Evolutionary conservation across 176 grass and related monocot genomes (phyloP).

Genomic region (Oryza australiensis): DNA sequence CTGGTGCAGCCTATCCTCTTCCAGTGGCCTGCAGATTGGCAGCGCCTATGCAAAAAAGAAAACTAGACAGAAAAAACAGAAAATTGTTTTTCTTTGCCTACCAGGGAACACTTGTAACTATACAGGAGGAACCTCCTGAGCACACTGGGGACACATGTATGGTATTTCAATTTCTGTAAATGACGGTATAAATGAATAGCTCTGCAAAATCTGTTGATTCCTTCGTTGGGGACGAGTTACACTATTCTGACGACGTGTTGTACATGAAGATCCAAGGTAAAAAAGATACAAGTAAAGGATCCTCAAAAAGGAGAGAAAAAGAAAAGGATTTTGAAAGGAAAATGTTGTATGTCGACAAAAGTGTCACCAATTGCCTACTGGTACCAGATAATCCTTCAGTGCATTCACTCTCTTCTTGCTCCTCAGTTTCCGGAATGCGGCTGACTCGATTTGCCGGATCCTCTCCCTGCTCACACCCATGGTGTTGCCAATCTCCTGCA

Average conservation of each 20-base stretch:
- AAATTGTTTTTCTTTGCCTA: too few relatives aligned
- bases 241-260: neutral
- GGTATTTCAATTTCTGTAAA: neutral
- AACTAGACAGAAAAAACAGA: too few relatives aligned
- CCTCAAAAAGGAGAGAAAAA: slow-evolving; percentile 16
- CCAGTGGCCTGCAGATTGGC: too few relatives aligned
- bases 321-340: slow-evolving; percentile 9
- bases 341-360: neutral
- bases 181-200: neutral
- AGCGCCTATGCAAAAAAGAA: too few relatives aligned
- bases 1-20: too few relatives aligned
- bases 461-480: slow-evolving; percentile 87
- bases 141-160: neutral
- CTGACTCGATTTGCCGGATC: slow-evolving; percentile 76
- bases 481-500: slow-evolving; percentile 85
- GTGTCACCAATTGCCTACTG: slow-evolving; percentile 56
- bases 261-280: neutral
- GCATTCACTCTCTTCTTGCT: slow-evolving; percentile 46
- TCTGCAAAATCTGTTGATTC: slow-evolving; percentile 8
- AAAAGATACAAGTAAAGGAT: slow-evolving; percentile 32
- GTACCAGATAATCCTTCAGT: slow-evolving; percentile 53
- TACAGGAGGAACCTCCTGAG: too few relatives aligned
- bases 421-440: slow-evolving; percentile 75
- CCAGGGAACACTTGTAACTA: too few relatives aligned
- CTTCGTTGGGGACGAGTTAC: neutral